phyloP scores from a whole-genome alignment of 371 early-diverging fungal genomes.

The Mortierella sp. region DNA sequence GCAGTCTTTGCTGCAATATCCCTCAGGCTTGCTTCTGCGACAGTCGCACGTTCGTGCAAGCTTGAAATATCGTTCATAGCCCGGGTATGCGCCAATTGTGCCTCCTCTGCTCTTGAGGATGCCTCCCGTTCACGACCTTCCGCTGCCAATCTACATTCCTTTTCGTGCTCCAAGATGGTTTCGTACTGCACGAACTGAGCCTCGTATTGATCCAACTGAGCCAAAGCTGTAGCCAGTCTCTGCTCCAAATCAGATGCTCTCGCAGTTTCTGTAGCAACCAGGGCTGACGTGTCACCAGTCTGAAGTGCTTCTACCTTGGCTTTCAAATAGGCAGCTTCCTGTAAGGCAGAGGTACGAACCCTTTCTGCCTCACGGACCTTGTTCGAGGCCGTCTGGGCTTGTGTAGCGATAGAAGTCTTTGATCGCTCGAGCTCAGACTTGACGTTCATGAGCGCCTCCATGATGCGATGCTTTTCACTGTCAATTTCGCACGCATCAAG shows the following conservation, averaged over 20 bases:
- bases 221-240: conserved; percentile 58
- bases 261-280: conserved; percentile 57
- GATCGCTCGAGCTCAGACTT: conserved; percentile 54
- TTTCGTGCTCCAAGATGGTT: conserved; percentile 62
- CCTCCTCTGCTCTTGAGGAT: conserved; percentile 66
- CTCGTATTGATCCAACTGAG: conserved; percentile 60
- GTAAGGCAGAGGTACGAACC: conserved; percentile 66
- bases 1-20: conserved; percentile 57
- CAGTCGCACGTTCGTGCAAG: conserved; percentile 61
- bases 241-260: conserved; percentile 65
- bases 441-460: conserved; percentile 50
- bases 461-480: conserved; percentile 53
- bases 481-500: conserved; percentile 40
- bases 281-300: conserved; percentile 50
- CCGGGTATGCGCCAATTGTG: conserved; percentile 64
- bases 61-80: conserved; percentile 61
- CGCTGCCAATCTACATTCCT: conserved; percentile 57
- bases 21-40: conserved; percentile 61
- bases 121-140: conserved; percentile 65
- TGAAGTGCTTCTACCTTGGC: conserved; percentile 61
- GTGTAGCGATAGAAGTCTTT: conserved; percentile 50
- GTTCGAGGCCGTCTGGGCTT: conserved; percentile 60
- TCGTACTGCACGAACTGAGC: conserved; percentile 61
- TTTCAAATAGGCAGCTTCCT: conserved; percentile 74
- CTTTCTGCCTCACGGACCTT: conserved; percentile 66